Percentiles rank a stretch among this genome's conserved stretches.
Evolutionary conservation across 352 stramenopile species (phyloP).

Genomic region (Phytophthora lateralis): DNA sequence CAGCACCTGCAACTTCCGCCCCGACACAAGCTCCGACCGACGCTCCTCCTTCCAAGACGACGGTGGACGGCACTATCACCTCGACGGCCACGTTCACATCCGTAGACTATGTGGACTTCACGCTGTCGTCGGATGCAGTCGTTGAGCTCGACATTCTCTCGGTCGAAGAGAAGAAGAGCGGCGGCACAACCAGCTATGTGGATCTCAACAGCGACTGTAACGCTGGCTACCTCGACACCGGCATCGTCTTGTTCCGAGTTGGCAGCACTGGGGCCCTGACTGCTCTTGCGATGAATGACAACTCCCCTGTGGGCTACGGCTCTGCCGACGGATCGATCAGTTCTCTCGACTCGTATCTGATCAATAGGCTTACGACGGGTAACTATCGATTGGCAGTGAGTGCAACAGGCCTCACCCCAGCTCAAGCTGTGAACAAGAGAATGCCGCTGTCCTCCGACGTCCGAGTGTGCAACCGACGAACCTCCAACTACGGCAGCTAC

Average conservation of each 20-base stretch:
- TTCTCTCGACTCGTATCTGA: slow-evolving; percentile 61
- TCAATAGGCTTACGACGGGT: slow-evolving; percentile 40
- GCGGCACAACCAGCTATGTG: slow-evolving; percentile 29
- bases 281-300: slow-evolving; percentile 40
- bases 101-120: slow-evolving; percentile 75
- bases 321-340: slow-evolving; percentile 57
- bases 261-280: slow-evolving; percentile 28
- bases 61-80: slow-evolving; percentile 67
- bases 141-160: slow-evolving; percentile 74
- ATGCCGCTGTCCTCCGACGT: slow-evolving; percentile 46
- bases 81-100: slow-evolving; percentile 56
- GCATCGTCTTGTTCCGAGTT: slow-evolving; percentile 59
- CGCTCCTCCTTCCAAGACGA: slow-evolving; percentile 29
- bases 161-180: slow-evolving; percentile 49
- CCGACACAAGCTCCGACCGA: slow-evolving; percentile 22
- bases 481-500: slow-evolving; percentile 77
- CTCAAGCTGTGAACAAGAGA: slow-evolving; percentile 44
- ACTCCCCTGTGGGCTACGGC: slow-evolving; percentile 52
- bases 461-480: slow-evolving; percentile 47
- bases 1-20: slow-evolving; percentile 24
- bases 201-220: slow-evolving; percentile 81
- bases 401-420: slow-evolving; percentile 50
- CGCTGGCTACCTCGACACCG: slow-evolving; percentile 66
- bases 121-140: slow-evolving; percentile 34
- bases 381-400: slow-evolving; percentile 67